Conservation (phyloP, 371 early-diverging fungal genomes). For the Sporodiniella umbellata region DNA sequence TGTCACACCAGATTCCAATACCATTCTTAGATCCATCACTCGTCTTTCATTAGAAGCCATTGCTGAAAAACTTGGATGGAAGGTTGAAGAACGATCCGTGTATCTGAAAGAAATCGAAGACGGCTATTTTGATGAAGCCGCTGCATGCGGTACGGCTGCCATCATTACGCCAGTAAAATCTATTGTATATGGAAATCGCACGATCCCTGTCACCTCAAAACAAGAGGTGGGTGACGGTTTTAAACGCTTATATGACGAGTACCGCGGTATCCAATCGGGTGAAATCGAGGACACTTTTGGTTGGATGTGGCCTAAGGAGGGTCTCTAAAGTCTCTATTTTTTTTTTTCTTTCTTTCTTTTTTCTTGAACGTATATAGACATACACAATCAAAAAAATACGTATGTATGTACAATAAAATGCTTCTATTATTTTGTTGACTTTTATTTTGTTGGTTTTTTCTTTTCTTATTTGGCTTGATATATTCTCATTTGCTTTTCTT, state of each 20-base stretch:
- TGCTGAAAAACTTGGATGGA: slow-evolving; percentile 68
- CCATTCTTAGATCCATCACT: slow-evolving; percentile 72
- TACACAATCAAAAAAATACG: too few relatives aligned
- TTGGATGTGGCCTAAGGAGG: slow-evolving; percentile 77
- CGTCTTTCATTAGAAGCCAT: slow-evolving; percentile 67
- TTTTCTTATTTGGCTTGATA: slow-evolving; percentile 50
- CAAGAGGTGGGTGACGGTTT: slow-evolving; percentile 56
- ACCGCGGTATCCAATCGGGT: slow-evolving; percentile 68
- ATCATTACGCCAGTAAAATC: slow-evolving; percentile 74
- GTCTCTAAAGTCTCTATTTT: slow-evolving; percentile 37
- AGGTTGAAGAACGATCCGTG: slow-evolving; percentile 57
- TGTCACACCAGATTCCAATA: slow-evolving; percentile 67
- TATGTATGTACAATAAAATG: background rate
- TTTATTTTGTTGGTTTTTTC: background rate
- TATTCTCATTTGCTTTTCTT: slow-evolving; percentile 75
- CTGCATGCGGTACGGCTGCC: slow-evolving; percentile 78
- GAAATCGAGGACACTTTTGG: slow-evolving; percentile 57
- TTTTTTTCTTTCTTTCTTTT: background rate
- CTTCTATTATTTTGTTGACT: background rate
- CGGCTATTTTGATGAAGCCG: slow-evolving; percentile 67
- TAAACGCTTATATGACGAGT: slow-evolving; percentile 53
- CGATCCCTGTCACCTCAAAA: slow-evolving; percentile 31
- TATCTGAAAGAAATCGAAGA: slow-evolving; percentile 56
- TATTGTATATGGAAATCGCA: slow-evolving; percentile 59
- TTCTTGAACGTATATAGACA: too few relatives aligned